Conservation (phyloP, 768 basidiomycete species). For the Pulveroboletus ravenelii region DNA sequence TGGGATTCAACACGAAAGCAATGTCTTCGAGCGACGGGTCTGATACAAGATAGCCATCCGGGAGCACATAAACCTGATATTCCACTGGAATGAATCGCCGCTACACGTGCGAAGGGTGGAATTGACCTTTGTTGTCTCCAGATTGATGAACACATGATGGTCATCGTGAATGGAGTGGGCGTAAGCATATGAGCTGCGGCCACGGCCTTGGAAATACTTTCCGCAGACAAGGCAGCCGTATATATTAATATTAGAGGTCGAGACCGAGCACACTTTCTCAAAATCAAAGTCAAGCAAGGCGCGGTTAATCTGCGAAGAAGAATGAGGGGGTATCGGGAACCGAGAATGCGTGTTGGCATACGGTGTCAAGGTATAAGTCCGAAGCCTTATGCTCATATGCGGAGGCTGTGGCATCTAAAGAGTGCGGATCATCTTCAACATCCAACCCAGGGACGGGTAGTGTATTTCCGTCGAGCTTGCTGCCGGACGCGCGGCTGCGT, state of each 20-base stretch:
- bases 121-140: constrained; percentile 79
- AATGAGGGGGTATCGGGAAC: constrained; percentile 16
- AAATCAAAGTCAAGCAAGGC: constrained; percentile 95
- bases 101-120: constrained; percentile 14
- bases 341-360: constrained; percentile 36
- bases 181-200: constrained; percentile 90
- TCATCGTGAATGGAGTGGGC: constrained; percentile 96
- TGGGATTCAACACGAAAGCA: constrained; percentile 80
- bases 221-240: constrained; percentile 98
- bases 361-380: constrained; percentile 94
- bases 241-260: constrained; percentile 92
- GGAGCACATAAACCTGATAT: constrained; percentile 87
- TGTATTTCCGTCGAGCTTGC: constrained; percentile 30
- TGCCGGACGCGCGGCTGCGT: constrained; percentile 25
- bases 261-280: constrained; percentile 97
- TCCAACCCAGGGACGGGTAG: constrained; percentile 15
- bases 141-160: constrained; percentile 97
- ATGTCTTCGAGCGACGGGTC: constrained; percentile 98
- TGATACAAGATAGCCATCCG: constrained; percentile 93
- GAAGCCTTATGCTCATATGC: constrained; percentile 45
- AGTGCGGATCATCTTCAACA: constrained; percentile 26
- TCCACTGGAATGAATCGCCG: constrained; percentile 13
- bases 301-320: constrained; percentile 71
- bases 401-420: constrained; percentile 22
- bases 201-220: constrained; percentile 98